Base-by-base conservation (phyloP, 805 yeast species). In the Metschnikowia matae region DNA sequence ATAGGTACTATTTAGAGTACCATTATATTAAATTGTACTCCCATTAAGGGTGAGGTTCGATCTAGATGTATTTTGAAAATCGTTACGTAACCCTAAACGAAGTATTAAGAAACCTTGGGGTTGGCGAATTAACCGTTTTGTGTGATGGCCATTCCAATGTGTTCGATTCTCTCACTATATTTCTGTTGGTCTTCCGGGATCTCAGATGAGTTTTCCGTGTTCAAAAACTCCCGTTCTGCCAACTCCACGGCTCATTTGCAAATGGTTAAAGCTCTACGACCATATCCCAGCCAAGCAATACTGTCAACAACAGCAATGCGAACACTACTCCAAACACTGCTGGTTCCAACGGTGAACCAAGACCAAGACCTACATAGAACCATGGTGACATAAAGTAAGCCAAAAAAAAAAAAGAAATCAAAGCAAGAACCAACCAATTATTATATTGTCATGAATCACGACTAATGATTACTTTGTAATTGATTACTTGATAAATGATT, bases 171-270 rank as follows among this genome's bases (percentile, higher is more conserved):
- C 6, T 90, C 91, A 3, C 79, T 69, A 52, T 77, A 81, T 2
- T 69, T 62, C 10, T 76, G 77, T 15, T 69, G 65, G 0, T 62
- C 68, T 38, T 49, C 53, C 2, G 57, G 57, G 3, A 57, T 35
- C 15, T 66, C 69, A 6, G 62, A 55, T 8, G 58, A 54, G 23
- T 48, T 43, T 13, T 47, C 50, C 33, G 69, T 66, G 37, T 63
- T 59, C 61, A 75, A 60, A 59, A 75, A 80, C 53, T 84, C 86
- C 33, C 68, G 61, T 61, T 89, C 95, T 0, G 96, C 96, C 31
- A 91, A 74, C 62, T 89, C 97, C 6, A 91, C 85, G 0, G 97
- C 97, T 50, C 97, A 73, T 36, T 91, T 78, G 62, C 97, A 87
- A 21, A 94, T 87, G 50, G 86, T 86, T 49, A 94, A 72, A 0